These are phyloP conservation scores for Brassica cretica DNA, from an alignment of 345 rosid species.

Conservation along the genomic window DNA sequence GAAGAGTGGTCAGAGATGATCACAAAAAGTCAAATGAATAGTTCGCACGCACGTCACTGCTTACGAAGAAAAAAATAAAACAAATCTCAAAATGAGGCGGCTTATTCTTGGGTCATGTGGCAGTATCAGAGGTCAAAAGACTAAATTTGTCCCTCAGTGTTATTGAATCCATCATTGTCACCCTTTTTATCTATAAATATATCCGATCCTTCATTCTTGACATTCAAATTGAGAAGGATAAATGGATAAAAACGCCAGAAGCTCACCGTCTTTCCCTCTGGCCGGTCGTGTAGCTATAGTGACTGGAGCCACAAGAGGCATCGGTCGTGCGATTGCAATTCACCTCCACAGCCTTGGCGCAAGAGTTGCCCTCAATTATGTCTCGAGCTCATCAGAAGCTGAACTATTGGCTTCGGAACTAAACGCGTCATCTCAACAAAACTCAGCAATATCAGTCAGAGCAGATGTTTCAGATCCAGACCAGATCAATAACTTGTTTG, in stretches of 20 bases:
- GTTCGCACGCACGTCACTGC: constrained; percentile 28
- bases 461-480: constrained; percentile 65
- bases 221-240: not conserved
- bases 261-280: constrained; percentile 43
- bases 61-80: constrained; percentile 17
- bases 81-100: not conserved
- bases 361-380: constrained; percentile 53
- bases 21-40: not conserved
- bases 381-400: constrained; percentile 57
- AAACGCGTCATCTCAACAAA: constrained; percentile 39
- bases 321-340: constrained; percentile 56
- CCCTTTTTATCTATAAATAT: constrained; percentile 4
- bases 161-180: not conserved
- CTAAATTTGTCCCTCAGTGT: not conserved
- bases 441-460: constrained; percentile 46
- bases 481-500: constrained; percentile 62
- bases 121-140: not conserved
- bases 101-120: constrained; percentile 4
- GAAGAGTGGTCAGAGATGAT: not conserved
- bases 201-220: not conserved
- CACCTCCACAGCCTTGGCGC: constrained; percentile 71
- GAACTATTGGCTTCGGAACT: constrained; percentile 52
- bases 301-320: constrained; percentile 72
- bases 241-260: constrained; percentile 24
- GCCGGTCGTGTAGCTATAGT: constrained; percentile 63